Conservation (phyloP, 192 early-diverging fungal species). For the Coemansia sp. region DNA sequence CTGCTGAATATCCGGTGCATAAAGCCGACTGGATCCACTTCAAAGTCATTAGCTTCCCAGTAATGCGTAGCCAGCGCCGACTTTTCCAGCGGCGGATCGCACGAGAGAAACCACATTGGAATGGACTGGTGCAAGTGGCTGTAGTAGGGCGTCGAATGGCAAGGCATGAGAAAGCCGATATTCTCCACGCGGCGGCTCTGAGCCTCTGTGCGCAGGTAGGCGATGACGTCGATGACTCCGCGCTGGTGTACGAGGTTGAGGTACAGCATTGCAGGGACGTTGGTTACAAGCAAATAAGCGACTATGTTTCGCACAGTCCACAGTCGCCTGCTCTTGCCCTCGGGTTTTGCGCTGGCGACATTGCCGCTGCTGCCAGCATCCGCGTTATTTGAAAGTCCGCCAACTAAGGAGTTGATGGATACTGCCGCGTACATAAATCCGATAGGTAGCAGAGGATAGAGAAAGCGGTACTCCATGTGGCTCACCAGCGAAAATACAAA, state of each 20-base stretch:
- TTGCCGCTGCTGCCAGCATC: background rate
- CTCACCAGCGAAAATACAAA: slow-evolving; percentile 73
- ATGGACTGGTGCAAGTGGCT: slow-evolving; percentile 73
- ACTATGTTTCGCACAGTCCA: slow-evolving; percentile 13
- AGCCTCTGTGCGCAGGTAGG: slow-evolving; percentile 64
- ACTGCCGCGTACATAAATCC: slow-evolving; percentile 49
- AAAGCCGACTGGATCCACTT: slow-evolving; percentile 68
- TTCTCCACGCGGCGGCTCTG: slow-evolving; percentile 9
- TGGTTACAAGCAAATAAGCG: slow-evolving; percentile 61
- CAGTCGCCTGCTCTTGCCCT: background rate
- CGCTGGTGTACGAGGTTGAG: slow-evolving; percentile 83
- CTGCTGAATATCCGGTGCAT: slow-evolving; percentile 44
- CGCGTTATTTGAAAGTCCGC: background rate
- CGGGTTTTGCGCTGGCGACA: background rate
- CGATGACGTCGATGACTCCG: slow-evolving; percentile 88
- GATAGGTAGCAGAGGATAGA: slow-evolving; percentile 85
- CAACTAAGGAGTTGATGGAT: slow-evolving; percentile 54
- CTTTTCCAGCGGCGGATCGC: slow-evolving; percentile 80
- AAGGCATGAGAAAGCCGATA: slow-evolving; percentile 91
- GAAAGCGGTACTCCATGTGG: slow-evolving; percentile 97
- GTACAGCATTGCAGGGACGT: slow-evolving; percentile 73
- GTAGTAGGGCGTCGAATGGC: slow-evolving; percentile 97
- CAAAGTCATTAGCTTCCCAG: slow-evolving; percentile 81
- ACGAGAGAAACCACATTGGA: slow-evolving; percentile 85
- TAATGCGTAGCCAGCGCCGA: slow-evolving; percentile 57